A percentile compares a stretch with the other conserved stretches of the same genome.
phyloP scores from a whole-genome alignment of 139 green algal genomes.

The Monoraphidium neglectum region DNA sequence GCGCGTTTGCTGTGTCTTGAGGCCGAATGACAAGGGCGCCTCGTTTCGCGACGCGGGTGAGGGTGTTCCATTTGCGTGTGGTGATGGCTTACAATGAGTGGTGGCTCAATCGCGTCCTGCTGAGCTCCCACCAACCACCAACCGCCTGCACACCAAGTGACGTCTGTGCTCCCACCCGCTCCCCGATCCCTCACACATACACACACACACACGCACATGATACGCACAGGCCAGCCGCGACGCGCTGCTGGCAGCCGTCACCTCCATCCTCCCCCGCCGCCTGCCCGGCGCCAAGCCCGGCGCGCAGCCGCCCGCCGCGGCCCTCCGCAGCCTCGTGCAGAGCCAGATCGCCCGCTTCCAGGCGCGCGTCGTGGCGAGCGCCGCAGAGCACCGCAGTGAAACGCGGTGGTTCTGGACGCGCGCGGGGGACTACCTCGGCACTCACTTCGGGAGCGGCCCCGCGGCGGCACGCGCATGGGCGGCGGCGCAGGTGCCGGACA shows the following conservation, averaged over 20 bases:
- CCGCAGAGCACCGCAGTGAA: constrained; percentile 36
- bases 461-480: constrained; percentile 24
- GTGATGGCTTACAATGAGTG: too few species aligned
- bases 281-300: constrained; percentile 45
- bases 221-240: too few species aligned
- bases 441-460: constrained; percentile 27
- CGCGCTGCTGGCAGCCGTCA: constrained; percentile 35
- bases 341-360: constrained; percentile 72
- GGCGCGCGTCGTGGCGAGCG: constrained; percentile 41
- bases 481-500: constrained; percentile 45
- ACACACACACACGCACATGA: too few species aligned
- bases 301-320: constrained; percentile 24
- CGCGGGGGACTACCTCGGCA: not conserved
- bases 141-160: too few species aligned
- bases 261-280: constrained; percentile 41
- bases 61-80: too few species aligned
- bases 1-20: too few species aligned
- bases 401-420: constrained; percentile 48
- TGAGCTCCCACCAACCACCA: too few species aligned
- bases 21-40: too few species aligned
- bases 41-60: too few species aligned
- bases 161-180: too few species aligned
- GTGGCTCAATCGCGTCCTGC: too few species aligned
- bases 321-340: constrained; percentile 61
- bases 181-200: too few species aligned